These are phyloP conservation scores for Ceratobasidium sp. DNA, from an alignment of 1,284 basidiomycete genomes.

Conservation along the genomic window DNA sequence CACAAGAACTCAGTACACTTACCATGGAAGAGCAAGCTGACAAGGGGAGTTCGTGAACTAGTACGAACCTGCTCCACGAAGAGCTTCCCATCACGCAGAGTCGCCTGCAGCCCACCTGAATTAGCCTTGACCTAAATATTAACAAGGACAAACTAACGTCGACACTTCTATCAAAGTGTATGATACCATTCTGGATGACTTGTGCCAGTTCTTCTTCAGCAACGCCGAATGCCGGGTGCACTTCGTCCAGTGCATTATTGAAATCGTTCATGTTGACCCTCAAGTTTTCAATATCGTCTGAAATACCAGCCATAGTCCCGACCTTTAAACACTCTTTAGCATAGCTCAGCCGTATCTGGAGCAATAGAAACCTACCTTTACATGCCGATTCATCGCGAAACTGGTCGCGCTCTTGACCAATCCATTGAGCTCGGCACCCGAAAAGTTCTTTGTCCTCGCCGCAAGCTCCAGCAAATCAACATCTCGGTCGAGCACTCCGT, in stretches of 20 bases:
- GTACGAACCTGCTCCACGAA: slow-evolving; percentile 95
- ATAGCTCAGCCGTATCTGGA: background rate
- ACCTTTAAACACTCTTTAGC: slow-evolving; percentile 56
- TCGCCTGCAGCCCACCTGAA: slow-evolving; percentile 61
- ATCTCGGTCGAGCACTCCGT: slow-evolving; percentile 88
- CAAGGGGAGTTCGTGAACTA: slow-evolving; percentile 89
- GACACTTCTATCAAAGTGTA: slow-evolving; percentile 80
- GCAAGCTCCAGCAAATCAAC: slow-evolving; percentile 90
- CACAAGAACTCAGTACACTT: slow-evolving; percentile 37
- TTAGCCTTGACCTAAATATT: background rate
- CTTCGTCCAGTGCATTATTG: slow-evolving; percentile 90
- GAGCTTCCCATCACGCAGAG: slow-evolving; percentile 88
- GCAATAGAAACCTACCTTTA: slow-evolving; percentile 65
- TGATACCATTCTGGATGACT: slow-evolving; percentile 97
- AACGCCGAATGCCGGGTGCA: slow-evolving; percentile 97
- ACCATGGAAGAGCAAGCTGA: slow-evolving; percentile 88
- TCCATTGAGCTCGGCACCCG: slow-evolving; percentile 95
- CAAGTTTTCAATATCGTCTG: slow-evolving; percentile 93
- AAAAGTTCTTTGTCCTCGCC: slow-evolving; percentile 92
- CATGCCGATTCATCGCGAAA: slow-evolving; percentile 97
- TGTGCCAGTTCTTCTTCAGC: slow-evolving; percentile 95
- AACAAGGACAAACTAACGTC: slow-evolving; percentile 62
- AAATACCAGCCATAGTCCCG: slow-evolving; percentile 95
- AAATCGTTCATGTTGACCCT: slow-evolving; percentile 91
- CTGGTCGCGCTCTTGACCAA: slow-evolving; percentile 97